Evolutionary conservation across 2,329 filamentous ascomycete genomes (phyloP), one percentile per base, ranked within the genome.

Genomic region (Fusarium lyarnte): DNA sequence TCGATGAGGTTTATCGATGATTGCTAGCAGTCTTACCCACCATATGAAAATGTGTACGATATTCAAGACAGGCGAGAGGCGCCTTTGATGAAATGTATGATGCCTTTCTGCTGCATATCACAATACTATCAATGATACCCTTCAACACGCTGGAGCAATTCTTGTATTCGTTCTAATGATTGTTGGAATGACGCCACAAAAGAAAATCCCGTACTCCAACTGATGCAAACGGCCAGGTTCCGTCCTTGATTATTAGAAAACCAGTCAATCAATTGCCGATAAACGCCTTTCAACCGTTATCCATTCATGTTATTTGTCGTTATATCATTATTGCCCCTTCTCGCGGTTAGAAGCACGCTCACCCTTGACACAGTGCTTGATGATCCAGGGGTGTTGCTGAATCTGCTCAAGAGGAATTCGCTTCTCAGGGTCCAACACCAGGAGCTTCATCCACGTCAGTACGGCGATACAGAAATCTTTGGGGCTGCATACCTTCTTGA

Each of bases 391-490:
- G 81, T 98, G 96, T 58, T 88, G 87, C 81, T 95, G 92, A 41
- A 98, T 92, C 66, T 97, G 92, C 21, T 97, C 94, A 16, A 99
- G 89, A 7, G 94, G 89, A 76, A 99, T 93, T 73, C 96, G 88
- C 87, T 97, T 97, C 78, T 97, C 94, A 0, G 96, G 96, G 79
- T 98, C 94, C 62, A 98, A 88, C 25, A 98, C 94, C 46, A 99
- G 89, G 42, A 97, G 86, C 93, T 93, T 81, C 52, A 25, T n/a
- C 51, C n/a, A 49, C 63, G 72, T 81, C 63, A 81, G 78, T 58
- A 52, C 23, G n/a, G 5, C n/a, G 46, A 31, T 39, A 35, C 29
- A 8, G 21, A 31, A 14, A 16, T 23, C 21, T 25, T 43, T 36
- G 8, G 12, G 21, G 21, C n/a, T 17, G 49, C 89, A 84, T 81